Evolutionary conservation across 768 basidiomycete genomes (phyloP).

Genomic region (Cystofilobasidium capitatum): DNA sequence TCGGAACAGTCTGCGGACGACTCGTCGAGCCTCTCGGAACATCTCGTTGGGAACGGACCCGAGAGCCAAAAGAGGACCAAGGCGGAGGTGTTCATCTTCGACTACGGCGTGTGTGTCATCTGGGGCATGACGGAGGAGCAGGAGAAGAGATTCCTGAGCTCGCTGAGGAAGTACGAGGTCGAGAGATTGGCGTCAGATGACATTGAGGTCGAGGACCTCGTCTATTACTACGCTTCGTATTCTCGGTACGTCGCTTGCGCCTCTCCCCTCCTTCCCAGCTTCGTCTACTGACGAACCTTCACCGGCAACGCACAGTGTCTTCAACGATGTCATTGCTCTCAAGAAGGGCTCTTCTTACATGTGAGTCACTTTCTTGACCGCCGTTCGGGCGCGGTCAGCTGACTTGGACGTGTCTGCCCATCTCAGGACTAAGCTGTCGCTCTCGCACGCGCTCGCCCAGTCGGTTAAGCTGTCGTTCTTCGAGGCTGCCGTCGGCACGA

Average conservation of each 20-base stretch:
- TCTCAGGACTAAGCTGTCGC: slow-evolving; percentile 80
- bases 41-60: slow-evolving; percentile 38
- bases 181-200: slow-evolving; percentile 77
- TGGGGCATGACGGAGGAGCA: slow-evolving; percentile 96
- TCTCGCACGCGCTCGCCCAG: slow-evolving; percentile 90
- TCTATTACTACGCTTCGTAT: slow-evolving; percentile 94
- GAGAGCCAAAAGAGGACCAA: slow-evolving; percentile 45
- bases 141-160: slow-evolving; percentile 79
- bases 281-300: not conserved
- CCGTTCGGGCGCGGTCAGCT: not conserved
- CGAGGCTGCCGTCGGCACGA: slow-evolving; percentile 80
- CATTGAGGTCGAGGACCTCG: slow-evolving; percentile 91
- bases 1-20: slow-evolving; percentile 29
- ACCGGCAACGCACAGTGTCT: slow-evolving; percentile 51
- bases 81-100: slow-evolving; percentile 85
- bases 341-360: slow-evolving; percentile 92
- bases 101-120: slow-evolving; percentile 88
- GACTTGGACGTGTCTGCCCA: not conserved
- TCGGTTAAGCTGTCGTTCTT: slow-evolving; percentile 97
- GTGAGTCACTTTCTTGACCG: slow-evolving; percentile 45
- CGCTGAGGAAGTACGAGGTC: slow-evolving; percentile 82
- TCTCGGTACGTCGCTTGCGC: slow-evolving; percentile 46
- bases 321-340: slow-evolving; percentile 90
- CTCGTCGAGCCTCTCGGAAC: slow-evolving; percentile 31
- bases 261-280: not conserved